Percentiles rank a stretch among this genome's conserved stretches.
phyloP scores from a whole-genome alignment of 2,329 filamentous ascomycete genomes.

The Alternaria sp. region DNA sequence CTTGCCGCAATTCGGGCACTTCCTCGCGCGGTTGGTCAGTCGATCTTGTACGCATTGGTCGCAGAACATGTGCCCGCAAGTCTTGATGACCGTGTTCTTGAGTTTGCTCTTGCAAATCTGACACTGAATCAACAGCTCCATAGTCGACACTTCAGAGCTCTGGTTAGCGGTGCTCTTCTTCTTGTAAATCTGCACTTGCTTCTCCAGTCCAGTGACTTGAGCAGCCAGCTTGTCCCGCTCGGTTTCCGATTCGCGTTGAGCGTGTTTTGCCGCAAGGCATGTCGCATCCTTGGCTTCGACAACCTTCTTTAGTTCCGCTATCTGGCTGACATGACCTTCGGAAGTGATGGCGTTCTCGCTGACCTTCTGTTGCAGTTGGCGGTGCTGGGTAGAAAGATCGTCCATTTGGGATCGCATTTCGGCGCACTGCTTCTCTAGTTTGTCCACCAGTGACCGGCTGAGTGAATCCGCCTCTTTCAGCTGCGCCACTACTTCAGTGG shows the following conservation, averaged over 20 bases:
- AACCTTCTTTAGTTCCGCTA: constrained; percentile 77
- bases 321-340: constrained; percentile 78
- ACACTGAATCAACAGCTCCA: constrained; percentile 83
- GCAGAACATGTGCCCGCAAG: constrained; percentile 96
- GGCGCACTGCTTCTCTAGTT: constrained; percentile 88
- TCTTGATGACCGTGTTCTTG: constrained; percentile 93
- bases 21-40: constrained; percentile 87
- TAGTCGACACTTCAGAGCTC: constrained; percentile 82
- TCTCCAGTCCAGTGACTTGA: constrained; percentile 78
- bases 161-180: constrained; percentile 82
- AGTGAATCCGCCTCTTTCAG: constrained; percentile 89
- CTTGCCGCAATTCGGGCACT: constrained; percentile 93
- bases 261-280: constrained; percentile 69
- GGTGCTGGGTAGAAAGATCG: constrained; percentile 75
- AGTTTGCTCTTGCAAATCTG: constrained; percentile 92
- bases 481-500: constrained; percentile 90
- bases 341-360: constrained; percentile 74
- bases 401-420: constrained; percentile 83
- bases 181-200: constrained; percentile 87
- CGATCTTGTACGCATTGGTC: constrained; percentile 88
- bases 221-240: constrained; percentile 84
- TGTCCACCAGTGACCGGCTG: constrained; percentile 77
- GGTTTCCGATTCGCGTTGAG: constrained; percentile 68
- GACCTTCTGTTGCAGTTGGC: constrained; percentile 75
- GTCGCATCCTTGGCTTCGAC: constrained; percentile 80